A percentile compares a stretch with the other conserved stretches of the same genome.
These are phyloP conservation scores for Neophaeococcomyces mojaviensis DNA, from an alignment of 2,329 filamentous ascomycete species.

Conservation along the genomic window DNA sequence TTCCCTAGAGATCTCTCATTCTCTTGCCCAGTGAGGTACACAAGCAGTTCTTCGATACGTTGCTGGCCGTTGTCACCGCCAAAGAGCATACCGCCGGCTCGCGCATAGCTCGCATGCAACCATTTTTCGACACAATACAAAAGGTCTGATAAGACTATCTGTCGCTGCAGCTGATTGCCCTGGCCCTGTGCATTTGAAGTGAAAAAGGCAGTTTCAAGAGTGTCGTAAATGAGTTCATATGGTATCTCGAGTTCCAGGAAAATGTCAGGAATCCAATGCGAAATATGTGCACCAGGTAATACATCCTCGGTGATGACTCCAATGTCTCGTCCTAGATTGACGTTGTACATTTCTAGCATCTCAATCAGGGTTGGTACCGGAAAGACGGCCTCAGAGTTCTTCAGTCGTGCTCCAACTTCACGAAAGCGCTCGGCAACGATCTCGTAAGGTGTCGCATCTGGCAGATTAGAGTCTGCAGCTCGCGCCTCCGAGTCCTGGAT, in stretches of 20 bases:
- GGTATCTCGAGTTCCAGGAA: constrained; percentile 57
- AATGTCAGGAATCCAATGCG: constrained; percentile 57
- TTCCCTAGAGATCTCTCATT: constrained; percentile 2
- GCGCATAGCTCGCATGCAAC: constrained; percentile 48
- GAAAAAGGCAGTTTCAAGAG: constrained; percentile 61
- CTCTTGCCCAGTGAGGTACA: constrained; percentile 1
- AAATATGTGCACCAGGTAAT: background rate
- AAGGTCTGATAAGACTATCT: constrained; percentile 53
- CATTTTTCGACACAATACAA: constrained; percentile 55
- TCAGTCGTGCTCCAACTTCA: constrained; percentile 48
- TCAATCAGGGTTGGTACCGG: constrained; percentile 47
- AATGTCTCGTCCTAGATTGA: constrained; percentile 40
- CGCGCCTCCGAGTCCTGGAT: constrained; percentile 18
- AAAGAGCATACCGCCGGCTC: constrained; percentile 49
- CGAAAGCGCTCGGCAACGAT: constrained; percentile 48
- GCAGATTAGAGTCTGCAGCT: constrained; percentile 9
- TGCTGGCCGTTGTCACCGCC: constrained; percentile 53
- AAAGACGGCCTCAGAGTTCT: constrained; percentile 50
- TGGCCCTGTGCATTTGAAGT: constrained; percentile 54
- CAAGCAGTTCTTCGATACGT: constrained; percentile 38
- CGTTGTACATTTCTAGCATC: constrained; percentile 48
- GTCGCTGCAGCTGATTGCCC: constrained; percentile 44
- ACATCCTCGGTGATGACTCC: constrained; percentile 20
- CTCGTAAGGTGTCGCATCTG: constrained; percentile 39
- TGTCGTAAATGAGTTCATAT: constrained; percentile 53